Conservation (phyloP, 768 basidiomycete genomes). For the Mycena pura region DNA sequence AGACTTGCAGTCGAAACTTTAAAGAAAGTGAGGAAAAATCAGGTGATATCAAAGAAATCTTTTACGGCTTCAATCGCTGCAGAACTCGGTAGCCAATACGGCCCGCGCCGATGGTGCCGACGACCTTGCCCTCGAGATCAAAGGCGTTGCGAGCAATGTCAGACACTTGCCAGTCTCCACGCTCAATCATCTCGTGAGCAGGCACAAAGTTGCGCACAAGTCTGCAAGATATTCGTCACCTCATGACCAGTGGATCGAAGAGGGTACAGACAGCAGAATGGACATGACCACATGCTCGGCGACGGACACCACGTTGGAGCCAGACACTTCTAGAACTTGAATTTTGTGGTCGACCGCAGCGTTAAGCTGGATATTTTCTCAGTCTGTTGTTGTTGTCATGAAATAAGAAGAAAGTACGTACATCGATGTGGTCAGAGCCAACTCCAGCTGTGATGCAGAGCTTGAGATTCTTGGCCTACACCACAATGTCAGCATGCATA, state of each 20-base stretch:
- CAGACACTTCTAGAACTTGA: conserved; percentile 87
- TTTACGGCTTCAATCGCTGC: conserved; percentile 68
- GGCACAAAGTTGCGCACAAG: conserved; percentile 91
- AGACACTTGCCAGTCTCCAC: conserved; percentile 88
- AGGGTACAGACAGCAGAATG: conserved; percentile 62
- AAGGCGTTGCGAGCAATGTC: conserved; percentile 82
- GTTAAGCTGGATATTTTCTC: too few relatives aligned
- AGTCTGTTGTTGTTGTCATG: too few relatives aligned
- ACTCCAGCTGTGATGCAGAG: conserved; percentile 91
- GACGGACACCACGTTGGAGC: conserved; percentile 90
- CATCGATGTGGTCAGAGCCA: conserved; percentile 90
- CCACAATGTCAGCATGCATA: neutral
- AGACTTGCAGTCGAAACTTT: conserved; percentile 82
- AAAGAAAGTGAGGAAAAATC: neutral
- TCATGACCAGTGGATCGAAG: neutral
- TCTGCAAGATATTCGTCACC: conserved; percentile 1
- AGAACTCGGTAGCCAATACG: conserved; percentile 88
- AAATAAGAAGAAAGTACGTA: too few relatives aligned
- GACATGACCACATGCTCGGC: conserved; percentile 93
- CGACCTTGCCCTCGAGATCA: conserved; percentile 90
- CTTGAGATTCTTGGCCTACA: conserved; percentile 86
- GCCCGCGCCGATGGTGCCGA: conserved; percentile 87
- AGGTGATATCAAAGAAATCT: neutral
- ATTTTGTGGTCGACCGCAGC: conserved; percentile 82
- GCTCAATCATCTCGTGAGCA: conserved; percentile 89